A percentile compares a stretch with the other conserved stretches of the same genome.
Evolutionary conservation across 768 basidiomycete genomes (phyloP).

Genomic region (Suillus cothurnatus): DNA sequence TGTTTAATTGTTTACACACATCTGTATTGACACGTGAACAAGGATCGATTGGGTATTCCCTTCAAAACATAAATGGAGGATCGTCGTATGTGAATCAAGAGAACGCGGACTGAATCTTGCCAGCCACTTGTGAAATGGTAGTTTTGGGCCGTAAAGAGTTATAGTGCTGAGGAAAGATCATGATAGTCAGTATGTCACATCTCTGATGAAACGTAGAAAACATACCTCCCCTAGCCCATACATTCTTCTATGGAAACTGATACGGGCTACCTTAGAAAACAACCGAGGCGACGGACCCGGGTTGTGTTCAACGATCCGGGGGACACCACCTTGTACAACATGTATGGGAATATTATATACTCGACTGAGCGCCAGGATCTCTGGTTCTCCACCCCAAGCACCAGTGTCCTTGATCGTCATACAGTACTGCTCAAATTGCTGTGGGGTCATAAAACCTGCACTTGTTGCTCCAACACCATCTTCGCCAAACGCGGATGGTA

Average conservation of each 20-base stretch:
- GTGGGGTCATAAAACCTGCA: constrained; percentile 69
- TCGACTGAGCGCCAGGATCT: constrained; percentile 87
- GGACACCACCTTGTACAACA: constrained; percentile 83
- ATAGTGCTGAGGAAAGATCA: constrained; percentile 62
- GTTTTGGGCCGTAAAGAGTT: constrained; percentile 75
- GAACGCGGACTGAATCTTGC: constrained; percentile 33
- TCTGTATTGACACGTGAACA: constrained; percentile 6
- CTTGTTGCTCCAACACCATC: constrained; percentile 60
- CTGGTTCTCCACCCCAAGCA: constrained; percentile 98
- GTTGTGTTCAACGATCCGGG: constrained; percentile 82
- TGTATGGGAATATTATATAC: constrained; percentile 85
- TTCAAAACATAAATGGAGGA: neutral
- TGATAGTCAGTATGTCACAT: constrained; percentile 11
- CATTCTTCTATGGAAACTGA: constrained; percentile 93
- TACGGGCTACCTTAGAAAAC: constrained; percentile 52
- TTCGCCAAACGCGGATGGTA: constrained; percentile 74
- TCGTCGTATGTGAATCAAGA: constrained; percentile 18
- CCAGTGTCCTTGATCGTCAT: constrained; percentile 74
- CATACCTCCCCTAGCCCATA: constrained; percentile 95
- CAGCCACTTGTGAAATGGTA: constrained; percentile 28
- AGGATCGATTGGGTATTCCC: constrained; percentile 6
- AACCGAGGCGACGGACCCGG: constrained; percentile 42
- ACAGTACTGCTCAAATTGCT: constrained; percentile 76
- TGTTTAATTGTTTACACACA: constrained; percentile 1
- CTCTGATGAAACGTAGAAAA: constrained; percentile 7